Conservation (phyloP, 441 rosid species). For the Syzygium malaccense region DNA sequence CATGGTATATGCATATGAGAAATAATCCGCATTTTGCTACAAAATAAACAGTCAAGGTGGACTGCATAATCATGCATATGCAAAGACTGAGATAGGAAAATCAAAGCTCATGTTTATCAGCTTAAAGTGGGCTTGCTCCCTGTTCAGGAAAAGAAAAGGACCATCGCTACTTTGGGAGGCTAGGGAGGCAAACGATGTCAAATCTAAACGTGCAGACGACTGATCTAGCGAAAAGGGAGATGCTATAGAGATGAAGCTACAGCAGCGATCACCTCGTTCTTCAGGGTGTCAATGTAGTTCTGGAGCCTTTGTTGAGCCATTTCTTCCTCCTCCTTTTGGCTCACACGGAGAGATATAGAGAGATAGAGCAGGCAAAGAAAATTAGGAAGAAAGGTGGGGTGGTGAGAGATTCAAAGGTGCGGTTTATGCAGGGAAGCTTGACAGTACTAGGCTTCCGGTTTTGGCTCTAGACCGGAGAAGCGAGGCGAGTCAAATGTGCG, state of each 20-base stretch:
- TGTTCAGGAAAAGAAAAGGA: not conserved
- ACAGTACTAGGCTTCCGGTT: not conserved
- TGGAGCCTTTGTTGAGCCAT: not conserved
- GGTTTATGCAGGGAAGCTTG: not conserved
- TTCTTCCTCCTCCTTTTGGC: not conserved
- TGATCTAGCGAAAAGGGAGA: not conserved
- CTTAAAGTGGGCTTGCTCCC: not conserved
- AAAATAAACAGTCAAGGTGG: not conserved
- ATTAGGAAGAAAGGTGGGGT: not conserved
- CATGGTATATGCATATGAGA: not conserved
- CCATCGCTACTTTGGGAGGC: not conserved
- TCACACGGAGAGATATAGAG: not conserved
- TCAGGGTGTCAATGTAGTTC: not conserved
- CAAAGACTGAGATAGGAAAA: not conserved
- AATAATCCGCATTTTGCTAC: not conserved
- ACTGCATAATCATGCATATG: not conserved
- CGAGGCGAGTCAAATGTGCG: not conserved
- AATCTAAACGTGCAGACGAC: not conserved
- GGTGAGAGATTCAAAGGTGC: not conserved
- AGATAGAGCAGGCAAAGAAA: not conserved
- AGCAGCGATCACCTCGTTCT: not conserved
- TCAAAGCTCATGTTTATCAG: not conserved
- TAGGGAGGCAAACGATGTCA: not conserved
- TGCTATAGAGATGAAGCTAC: not conserved
- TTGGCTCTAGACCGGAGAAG: not conserved